Evolutionary conservation across 257 asterid species (phyloP).

Genomic region (Ballota nigra): DNA sequence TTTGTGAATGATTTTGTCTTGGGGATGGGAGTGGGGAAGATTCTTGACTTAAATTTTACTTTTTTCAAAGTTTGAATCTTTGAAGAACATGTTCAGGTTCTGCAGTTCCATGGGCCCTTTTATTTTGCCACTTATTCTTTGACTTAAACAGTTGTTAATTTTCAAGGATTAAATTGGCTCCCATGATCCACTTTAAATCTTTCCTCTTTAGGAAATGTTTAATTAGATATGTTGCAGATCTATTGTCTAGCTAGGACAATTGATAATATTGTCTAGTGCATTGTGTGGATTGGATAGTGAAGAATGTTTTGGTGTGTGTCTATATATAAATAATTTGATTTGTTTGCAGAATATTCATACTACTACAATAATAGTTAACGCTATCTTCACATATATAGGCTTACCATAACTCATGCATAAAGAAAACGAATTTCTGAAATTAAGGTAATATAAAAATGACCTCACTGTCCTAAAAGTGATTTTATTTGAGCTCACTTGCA

Average conservation of each 20-base stretch:
- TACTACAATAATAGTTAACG: no score
- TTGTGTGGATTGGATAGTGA: not conserved
- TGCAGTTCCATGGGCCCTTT: not conserved
- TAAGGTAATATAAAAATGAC: no score
- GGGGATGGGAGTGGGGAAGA: conserved; percentile 28
- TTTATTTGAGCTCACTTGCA: conserved; percentile 15
- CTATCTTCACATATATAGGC: no score
- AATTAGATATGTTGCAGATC: no score
- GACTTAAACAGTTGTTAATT: conserved; percentile 31
- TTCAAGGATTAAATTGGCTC: not conserved
- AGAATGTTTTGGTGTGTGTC: not conserved
- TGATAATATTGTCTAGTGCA: not conserved
- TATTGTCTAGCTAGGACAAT: not conserved
- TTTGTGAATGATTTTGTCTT: conserved; percentile 3
- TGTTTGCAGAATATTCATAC: no score
- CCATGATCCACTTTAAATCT: conserved; percentile 17
- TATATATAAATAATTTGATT: not conserved
- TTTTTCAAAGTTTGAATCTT: conserved; percentile 31
- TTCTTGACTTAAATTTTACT: conserved; percentile 21
- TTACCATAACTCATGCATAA: no score
- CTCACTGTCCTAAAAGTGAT: not conserved
- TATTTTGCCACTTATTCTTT: conserved; percentile 32
- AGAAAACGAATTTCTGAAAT: no score
- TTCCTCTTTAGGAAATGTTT: conserved; percentile 14
- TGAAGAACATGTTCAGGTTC: conserved; percentile 34